A percentile compares a stretch with the other conserved stretches of the same genome.
Conservation (phyloP, 768 basidiomycete species). For the Cytidiella melzeri region DNA sequence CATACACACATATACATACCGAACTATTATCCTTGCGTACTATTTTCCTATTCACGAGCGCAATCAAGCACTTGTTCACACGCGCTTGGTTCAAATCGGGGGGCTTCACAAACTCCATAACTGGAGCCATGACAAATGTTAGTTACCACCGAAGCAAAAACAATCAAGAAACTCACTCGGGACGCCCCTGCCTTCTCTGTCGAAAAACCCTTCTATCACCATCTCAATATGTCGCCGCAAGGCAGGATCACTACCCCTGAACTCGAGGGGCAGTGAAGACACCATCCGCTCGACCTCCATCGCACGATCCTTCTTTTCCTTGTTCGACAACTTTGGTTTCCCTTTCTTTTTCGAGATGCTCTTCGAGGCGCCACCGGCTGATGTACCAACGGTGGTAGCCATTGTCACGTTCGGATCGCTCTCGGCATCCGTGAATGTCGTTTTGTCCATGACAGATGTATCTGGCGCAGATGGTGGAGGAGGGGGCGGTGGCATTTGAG, state of each 20-base stretch:
- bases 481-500: conserved; percentile 18
- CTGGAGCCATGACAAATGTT: conserved; percentile 42
- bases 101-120: conserved; percentile 67
- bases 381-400: conserved; percentile 34
- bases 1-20: conserved; percentile 15
- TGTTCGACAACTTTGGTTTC: conserved; percentile 66
- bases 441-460: conserved; percentile 21
- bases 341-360: conserved; percentile 41
- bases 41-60: conserved; percentile 81
- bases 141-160: too few relatives aligned
- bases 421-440: conserved; percentile 22
- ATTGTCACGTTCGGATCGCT: conserved; percentile 32
- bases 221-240: conserved; percentile 74
- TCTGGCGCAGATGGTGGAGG: conserved; percentile 22
- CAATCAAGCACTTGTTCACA: conserved; percentile 91
- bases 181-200: conserved; percentile 51
- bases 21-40: conserved; percentile 64
- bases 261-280: conserved; percentile 78
- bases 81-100: conserved; percentile 86
- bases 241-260: conserved; percentile 82
- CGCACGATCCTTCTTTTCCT: conserved; percentile 80
- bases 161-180: conserved; percentile 46
- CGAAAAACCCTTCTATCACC: conserved; percentile 73
- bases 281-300: conserved; percentile 66
- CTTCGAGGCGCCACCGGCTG: conserved; percentile 31